Evolutionary conservation across 139 green algal genomes (phyloP).

Genomic region (Chlamydomonas schloesseri): DNA sequence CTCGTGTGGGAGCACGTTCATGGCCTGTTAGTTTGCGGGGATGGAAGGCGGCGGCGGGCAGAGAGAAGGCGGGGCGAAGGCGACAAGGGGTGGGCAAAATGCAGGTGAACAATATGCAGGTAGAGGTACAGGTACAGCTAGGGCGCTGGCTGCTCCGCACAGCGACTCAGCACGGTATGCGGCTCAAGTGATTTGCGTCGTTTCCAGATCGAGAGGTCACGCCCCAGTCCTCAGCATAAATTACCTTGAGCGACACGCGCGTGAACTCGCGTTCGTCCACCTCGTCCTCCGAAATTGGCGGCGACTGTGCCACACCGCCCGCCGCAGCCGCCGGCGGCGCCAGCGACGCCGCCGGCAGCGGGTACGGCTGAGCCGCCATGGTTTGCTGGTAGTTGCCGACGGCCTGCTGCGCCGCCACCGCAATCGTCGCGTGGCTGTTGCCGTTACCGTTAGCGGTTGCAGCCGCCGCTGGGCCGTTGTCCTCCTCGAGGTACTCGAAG

Average conservation of each 20-base stretch:
- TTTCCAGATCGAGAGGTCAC: too few species aligned
- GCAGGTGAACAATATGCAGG: too few species aligned
- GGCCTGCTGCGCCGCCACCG: not conserved
- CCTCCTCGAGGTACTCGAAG: not conserved
- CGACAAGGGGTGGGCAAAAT: too few species aligned
- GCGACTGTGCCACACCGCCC: too few species aligned
- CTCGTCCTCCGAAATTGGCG: not conserved
- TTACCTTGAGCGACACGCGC: conserved; percentile 38
- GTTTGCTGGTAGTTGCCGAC: not conserved
- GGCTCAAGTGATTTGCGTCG: too few species aligned
- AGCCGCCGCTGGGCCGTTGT: not conserved
- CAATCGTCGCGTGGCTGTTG: not conserved
- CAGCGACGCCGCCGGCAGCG: not conserved
- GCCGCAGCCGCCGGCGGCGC: not conserved
- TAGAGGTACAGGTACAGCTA: too few species aligned
- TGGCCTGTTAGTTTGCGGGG: conserved; percentile 2
- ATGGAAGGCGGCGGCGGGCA: too few species aligned
- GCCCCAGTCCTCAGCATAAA: too few species aligned
- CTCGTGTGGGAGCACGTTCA: conserved; percentile 41
- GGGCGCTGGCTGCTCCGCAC: too few species aligned
- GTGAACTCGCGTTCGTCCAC: conserved; percentile 29
- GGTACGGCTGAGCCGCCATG: conserved; percentile 10
- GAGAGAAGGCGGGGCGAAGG: too few species aligned
- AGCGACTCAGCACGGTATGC: too few species aligned
- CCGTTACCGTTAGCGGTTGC: not conserved